A percentile compares a stretch with the other conserved stretches of the same genome.
These are phyloP conservation scores for Ascomycota sp. DNA, from an alignment of 2,329 filamentous ascomycete species.

Conservation along the genomic window DNA sequence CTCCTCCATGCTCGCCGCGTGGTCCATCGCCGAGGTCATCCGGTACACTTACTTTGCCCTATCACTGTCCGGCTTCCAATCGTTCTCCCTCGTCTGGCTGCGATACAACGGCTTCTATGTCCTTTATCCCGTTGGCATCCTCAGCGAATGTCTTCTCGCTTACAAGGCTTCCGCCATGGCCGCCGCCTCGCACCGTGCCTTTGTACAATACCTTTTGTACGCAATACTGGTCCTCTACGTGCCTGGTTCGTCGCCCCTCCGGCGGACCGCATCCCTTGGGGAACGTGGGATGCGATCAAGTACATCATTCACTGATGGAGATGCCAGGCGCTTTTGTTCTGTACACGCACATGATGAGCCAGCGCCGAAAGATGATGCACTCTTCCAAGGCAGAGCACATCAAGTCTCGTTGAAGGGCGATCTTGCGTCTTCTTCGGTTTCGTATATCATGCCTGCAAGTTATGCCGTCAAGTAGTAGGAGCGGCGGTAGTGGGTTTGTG, in stretches of 20 bases:
- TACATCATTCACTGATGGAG: background rate
- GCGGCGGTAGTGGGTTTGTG: no score
- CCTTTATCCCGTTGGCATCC: slow-evolving; percentile 81
- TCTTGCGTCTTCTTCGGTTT: no score
- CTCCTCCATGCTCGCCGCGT: slow-evolving; percentile 63
- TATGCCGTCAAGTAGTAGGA: no score
- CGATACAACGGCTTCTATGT: slow-evolving; percentile 86
- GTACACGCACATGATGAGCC: slow-evolving; percentile 87
- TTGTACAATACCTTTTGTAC: slow-evolving; percentile 38
- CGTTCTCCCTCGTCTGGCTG: slow-evolving; percentile 53
- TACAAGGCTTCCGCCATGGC: slow-evolving; percentile 42
- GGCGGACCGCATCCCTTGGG: no score
- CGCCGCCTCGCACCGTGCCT: slow-evolving; percentile 23
- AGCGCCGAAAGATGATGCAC: slow-evolving; percentile 61
- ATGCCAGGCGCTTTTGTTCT: slow-evolving; percentile 50
- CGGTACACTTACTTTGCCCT: slow-evolving; percentile 83
- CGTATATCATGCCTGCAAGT: no score
- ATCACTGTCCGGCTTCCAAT: slow-evolving; percentile 41
- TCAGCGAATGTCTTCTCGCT: slow-evolving; percentile 69
- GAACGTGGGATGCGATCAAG: no score
- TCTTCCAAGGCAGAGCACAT: slow-evolving; percentile 29
- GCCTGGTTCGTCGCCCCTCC: slow-evolving; percentile 37
- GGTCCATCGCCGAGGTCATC: slow-evolving; percentile 80
- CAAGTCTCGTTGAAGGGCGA: slow-evolving; percentile 18
- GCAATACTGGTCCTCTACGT: slow-evolving; percentile 55